A percentile compares a stretch with the other conserved stretches of the same genome.
Conservation (phyloP, 2,329 filamentous ascomycete species). For the Orbilia blumenaviensis region DNA sequence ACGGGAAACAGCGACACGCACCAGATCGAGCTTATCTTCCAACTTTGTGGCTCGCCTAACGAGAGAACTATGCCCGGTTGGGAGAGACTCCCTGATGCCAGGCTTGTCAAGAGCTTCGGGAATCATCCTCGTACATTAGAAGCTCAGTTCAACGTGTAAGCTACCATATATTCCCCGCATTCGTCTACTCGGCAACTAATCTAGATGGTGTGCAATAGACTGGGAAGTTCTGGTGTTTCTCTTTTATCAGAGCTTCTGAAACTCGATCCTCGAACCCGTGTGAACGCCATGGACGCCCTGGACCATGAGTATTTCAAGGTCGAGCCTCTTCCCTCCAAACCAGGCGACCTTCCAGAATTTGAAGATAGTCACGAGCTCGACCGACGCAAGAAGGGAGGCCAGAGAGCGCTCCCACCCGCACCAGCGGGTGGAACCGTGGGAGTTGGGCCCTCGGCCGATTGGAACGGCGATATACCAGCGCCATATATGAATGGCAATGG, state of each 20-base stretch:
- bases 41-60: slow-evolving; percentile 86
- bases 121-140: slow-evolving; percentile 72
- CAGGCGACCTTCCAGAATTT: slow-evolving; percentile 87
- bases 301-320: slow-evolving; percentile 91
- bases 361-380: slow-evolving; percentile 98
- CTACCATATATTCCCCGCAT: background rate
- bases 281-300: slow-evolving; percentile 93
- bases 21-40: slow-evolving; percentile 93
- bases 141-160: slow-evolving; percentile 77
- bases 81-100: slow-evolving; percentile 81
- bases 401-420: slow-evolving; percentile 82
- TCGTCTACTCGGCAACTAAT: background rate
- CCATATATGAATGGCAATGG: slow-evolving; percentile 53
- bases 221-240: slow-evolving; percentile 76
- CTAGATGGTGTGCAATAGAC: slow-evolving; percentile 53
- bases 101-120: slow-evolving; percentile 73
- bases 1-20: slow-evolving; percentile 87
- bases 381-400: slow-evolving; percentile 76
- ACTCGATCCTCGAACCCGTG: slow-evolving; percentile 85
- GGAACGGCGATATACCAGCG: slow-evolving; percentile 65
- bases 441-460: slow-evolving; percentile 67
- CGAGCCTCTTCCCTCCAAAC: slow-evolving; percentile 78
- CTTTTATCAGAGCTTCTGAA: slow-evolving; percentile 83
- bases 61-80: slow-evolving; percentile 94
- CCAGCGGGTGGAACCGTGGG: slow-evolving; percentile 92